Conservation (phyloP, 2,329 filamentous ascomycete species). For the Trichoderma semiorbis region DNA sequence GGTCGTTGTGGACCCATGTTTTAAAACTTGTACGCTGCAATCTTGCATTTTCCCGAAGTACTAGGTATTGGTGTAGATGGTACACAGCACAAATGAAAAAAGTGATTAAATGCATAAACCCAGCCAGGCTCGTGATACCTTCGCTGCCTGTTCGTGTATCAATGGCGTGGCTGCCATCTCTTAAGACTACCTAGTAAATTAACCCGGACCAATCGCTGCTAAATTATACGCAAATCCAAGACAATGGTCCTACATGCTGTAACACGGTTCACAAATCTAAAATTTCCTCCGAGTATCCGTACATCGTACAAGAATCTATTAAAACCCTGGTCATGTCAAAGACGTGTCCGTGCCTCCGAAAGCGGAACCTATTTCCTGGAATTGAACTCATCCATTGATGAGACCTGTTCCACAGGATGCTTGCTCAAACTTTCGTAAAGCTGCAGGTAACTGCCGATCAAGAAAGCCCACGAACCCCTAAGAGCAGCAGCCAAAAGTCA, state of each 20-base stretch:
- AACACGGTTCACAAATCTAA: not conserved
- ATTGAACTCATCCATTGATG: not conserved
- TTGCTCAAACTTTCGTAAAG: conserved; percentile 23
- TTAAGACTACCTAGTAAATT: not conserved
- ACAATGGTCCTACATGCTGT: not conserved
- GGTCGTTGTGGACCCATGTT: not conserved
- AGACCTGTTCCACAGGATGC: conserved; percentile 18
- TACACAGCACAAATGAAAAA: not conserved
- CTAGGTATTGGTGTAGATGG: not conserved
- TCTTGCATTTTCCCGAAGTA: not conserved
- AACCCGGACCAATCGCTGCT: not conserved
- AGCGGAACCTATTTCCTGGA: not conserved
- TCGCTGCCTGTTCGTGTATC: not conserved
- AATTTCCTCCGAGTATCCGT: not conserved
- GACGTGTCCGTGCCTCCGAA: not conserved
- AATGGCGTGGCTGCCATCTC: not conserved
- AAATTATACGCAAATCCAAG: not conserved
- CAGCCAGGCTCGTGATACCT: not conserved
- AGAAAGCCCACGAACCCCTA: conserved; percentile 48
- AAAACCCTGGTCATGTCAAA: not conserved
- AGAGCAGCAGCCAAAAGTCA: conserved; percentile 42
- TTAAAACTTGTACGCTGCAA: not conserved
- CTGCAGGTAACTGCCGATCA: conserved; percentile 28
- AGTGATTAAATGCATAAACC: not conserved
- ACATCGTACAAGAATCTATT: not conserved